Conservation (phyloP, 257 asterid genomes). For the Forsythia suspensa region DNA sequence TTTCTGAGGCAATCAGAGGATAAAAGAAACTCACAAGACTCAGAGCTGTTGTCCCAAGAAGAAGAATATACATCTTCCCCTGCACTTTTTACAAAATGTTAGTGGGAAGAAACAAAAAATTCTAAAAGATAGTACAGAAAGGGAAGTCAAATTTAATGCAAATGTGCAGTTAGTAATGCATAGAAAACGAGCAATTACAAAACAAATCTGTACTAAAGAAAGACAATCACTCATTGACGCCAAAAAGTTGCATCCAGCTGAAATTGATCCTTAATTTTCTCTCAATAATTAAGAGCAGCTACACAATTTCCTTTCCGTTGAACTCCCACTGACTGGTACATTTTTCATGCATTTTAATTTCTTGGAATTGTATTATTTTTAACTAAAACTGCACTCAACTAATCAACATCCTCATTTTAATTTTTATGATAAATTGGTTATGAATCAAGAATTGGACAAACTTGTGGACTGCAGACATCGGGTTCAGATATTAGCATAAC, state of each 20-base stretch:
- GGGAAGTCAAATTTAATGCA: neutral
- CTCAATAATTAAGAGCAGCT: slow-evolving; percentile 5
- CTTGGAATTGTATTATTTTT: neutral
- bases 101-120: neutral
- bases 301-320: neutral
- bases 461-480: neutral
- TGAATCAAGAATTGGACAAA: neutral
- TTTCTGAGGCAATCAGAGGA: slow-evolving; percentile 5
- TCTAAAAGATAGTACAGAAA: neutral
- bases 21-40: slow-evolving; percentile 70
- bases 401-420: neutral
- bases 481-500: neutral
- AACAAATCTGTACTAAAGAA: slow-evolving; percentile 12
- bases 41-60: slow-evolving; percentile 93
- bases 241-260: neutral
- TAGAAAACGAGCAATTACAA: neutral
- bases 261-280: neutral
- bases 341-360: neutral
- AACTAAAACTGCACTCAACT: neutral
- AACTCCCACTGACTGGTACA: neutral
- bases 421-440: neutral
- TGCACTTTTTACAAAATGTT: slow-evolving; percentile 25
- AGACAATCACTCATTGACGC: no score
- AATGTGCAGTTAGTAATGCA: neutral
- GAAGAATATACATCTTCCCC: slow-evolving; percentile 97